phyloP scores from a whole-genome alignment of 768 basidiomycete genomes.

The Brasilioporus rufonigricans region DNA sequence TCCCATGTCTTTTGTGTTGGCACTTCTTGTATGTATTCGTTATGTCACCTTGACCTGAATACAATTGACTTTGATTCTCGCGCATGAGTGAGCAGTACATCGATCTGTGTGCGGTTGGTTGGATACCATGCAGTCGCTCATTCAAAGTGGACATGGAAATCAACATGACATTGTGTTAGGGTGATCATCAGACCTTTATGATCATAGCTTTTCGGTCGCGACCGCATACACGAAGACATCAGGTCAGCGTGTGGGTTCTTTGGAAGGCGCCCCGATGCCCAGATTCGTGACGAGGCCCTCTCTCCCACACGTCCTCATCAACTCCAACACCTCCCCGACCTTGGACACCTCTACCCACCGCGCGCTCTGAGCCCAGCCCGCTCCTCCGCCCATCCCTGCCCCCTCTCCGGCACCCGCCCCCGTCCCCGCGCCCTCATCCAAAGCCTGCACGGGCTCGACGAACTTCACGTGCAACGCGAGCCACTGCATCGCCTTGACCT shows the following conservation, averaged over 20 bases:
- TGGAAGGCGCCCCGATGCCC: slow-evolving; percentile 53
- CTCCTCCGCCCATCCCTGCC: no score
- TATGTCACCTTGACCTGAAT: slow-evolving; percentile 21
- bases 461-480: slow-evolving; percentile 65
- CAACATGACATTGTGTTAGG: no score
- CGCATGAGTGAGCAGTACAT: not conserved
- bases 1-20: not conserved
- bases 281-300: slow-evolving; percentile 58
- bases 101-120: no score
- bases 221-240: no score
- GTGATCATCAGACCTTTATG: no score
- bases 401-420: no score
- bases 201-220: no score
- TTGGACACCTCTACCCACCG: slow-evolving; percentile 67
- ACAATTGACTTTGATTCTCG: slow-evolving; percentile 6
- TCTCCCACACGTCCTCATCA: slow-evolving; percentile 57
- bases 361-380: not conserved
- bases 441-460: slow-evolving; percentile 38
- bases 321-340: slow-evolving; percentile 65
- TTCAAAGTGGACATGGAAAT: no score
- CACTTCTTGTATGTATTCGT: slow-evolving; percentile 24
- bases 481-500: slow-evolving; percentile 79
- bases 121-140: no score
- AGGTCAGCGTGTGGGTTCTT: not conserved
- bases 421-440: not conserved